A percentile compares a stretch with the other conserved stretches of the same genome.
phyloP scores from a whole-genome alignment of 2,329 filamentous ascomycete species.

The Hymenotorrendiella dingleyae region DNA sequence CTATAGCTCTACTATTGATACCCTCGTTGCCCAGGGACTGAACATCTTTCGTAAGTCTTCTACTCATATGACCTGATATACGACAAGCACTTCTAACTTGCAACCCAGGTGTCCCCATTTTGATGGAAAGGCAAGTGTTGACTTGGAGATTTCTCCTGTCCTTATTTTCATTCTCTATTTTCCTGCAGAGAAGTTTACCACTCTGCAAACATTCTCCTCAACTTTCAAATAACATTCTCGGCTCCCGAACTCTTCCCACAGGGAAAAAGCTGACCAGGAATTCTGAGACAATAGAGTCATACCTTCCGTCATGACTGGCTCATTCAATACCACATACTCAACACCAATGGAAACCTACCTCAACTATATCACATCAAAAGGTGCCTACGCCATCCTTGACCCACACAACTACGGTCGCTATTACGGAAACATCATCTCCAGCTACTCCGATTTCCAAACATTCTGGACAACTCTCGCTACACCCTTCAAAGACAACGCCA shows the following conservation, averaged over 20 bases:
- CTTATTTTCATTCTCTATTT: too few relatives aligned
- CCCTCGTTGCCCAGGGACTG: slow-evolving; percentile 18
- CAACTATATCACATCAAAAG: slow-evolving; percentile 37
- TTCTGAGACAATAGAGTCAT: too few relatives aligned
- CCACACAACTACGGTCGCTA: slow-evolving; percentile 48
- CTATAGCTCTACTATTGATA: slow-evolving; percentile 15
- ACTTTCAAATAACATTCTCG: too few relatives aligned
- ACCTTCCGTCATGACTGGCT: slow-evolving; percentile 41
- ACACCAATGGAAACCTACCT: slow-evolving; percentile 31
- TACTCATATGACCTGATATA: too few relatives aligned
- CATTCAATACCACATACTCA: slow-evolving; percentile 28
- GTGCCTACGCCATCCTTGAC: slow-evolving; percentile 41
- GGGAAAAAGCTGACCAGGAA: too few relatives aligned
- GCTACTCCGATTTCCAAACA: slow-evolving; percentile 33
- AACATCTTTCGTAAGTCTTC: slow-evolving; percentile 30
- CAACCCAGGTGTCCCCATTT: slow-evolving; percentile 32
- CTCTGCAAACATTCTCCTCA: too few relatives aligned
- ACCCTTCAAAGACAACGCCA: slow-evolving; percentile 32
- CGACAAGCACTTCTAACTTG: slow-evolving; percentile 32
- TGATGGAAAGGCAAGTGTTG: slow-evolving; percentile 57
- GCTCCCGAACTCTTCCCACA: too few relatives aligned
- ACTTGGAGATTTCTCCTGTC: too few relatives aligned
- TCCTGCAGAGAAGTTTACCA: too few relatives aligned
- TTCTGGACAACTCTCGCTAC: slow-evolving; percentile 37
- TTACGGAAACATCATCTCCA: slow-evolving; percentile 35